A percentile compares a stretch with the other conserved stretches of the same genome.
These are phyloP conservation scores for Thalassiosira sp. DNA, from an alignment of 352 stramenopile genomes.

Conservation along the genomic window DNA sequence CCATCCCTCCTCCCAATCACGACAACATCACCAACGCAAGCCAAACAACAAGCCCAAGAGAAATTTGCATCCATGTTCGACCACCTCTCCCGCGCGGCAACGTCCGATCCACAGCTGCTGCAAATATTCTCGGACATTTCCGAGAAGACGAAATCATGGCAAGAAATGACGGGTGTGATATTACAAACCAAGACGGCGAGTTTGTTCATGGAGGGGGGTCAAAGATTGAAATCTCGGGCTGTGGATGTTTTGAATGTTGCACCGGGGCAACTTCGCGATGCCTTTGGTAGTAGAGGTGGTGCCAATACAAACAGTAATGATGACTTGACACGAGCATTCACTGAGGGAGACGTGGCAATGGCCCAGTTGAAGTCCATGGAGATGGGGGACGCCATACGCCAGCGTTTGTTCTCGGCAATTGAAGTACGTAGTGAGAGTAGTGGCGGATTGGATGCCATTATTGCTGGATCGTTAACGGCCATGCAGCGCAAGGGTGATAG, in stretches of 20 bases:
- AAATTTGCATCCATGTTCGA: conserved; percentile 77
- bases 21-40: conserved; percentile 24
- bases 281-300: conserved; percentile 20
- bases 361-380: conserved; percentile 81
- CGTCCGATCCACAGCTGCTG: conserved; percentile 66
- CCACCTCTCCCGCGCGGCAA: conserved; percentile 58
- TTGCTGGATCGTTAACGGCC: conserved; percentile 70
- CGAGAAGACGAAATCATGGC: conserved; percentile 74
- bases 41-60: conserved; percentile 40
- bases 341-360: conserved; percentile 77
- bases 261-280: conserved; percentile 54
- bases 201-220: conserved; percentile 76
- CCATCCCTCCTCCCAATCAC: not conserved
- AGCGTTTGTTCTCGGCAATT: conserved; percentile 73
- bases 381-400: conserved; percentile 73
- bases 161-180: conserved; percentile 72
- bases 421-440: conserved; percentile 78
- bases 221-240: conserved; percentile 62
- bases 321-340: conserved; percentile 77
- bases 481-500: conserved; percentile 40
- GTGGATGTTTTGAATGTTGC: conserved; percentile 60
- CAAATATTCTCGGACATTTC: conserved; percentile 70
- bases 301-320: conserved; percentile 6
- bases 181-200: conserved; percentile 71
- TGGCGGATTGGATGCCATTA: conserved; percentile 82